A percentile compares a stretch with the other conserved stretches of the same genome.
Conservation (phyloP, 179 eudicot genomes). For the Patellifolia procumbens region DNA sequence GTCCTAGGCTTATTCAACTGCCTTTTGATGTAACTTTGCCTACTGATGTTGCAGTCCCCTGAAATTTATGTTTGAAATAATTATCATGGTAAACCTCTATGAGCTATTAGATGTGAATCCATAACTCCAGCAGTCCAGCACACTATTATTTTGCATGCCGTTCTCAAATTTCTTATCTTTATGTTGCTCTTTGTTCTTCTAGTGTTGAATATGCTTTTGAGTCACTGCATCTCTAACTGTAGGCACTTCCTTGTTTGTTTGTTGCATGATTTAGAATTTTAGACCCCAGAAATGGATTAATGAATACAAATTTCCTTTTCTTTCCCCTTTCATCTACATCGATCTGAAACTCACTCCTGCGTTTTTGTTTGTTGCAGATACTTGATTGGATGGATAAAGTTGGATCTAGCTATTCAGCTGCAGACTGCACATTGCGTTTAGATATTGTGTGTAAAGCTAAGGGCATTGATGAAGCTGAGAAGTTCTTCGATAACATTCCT, state of each 20-base stretch:
- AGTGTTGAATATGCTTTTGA: neutral
- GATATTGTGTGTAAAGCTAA: slow-evolving; percentile 50
- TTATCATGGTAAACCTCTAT: too few relatives aligned
- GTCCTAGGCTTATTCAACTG: too few relatives aligned
- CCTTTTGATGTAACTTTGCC: too few relatives aligned
- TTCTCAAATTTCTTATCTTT: neutral
- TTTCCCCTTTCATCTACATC: neutral
- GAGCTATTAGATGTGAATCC: neutral
- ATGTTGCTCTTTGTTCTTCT: neutral
- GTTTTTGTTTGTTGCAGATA: slow-evolving; percentile 43
- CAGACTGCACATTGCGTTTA: slow-evolving; percentile 48
- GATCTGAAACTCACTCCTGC: slow-evolving; percentile 7
- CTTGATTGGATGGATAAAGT: slow-evolving; percentile 66
- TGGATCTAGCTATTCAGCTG: slow-evolving; percentile 25
- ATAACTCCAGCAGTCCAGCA: neutral
- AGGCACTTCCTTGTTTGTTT: slow-evolving; percentile 11
- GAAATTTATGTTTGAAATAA: too few relatives aligned
- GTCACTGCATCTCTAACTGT: neutral
- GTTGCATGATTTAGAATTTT: slow-evolving; percentile 20
- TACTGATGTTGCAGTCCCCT: too few relatives aligned
- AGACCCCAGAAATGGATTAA: neutral
- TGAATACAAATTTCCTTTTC: neutral
- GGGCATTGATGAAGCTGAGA: slow-evolving; percentile 63
- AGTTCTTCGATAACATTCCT: slow-evolving; percentile 51
- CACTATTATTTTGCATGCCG: neutral